Evolutionary conservation across 2,329 filamentous ascomycete genomes (phyloP).

Genomic region (Curvularia hawaiiensis): DNA sequence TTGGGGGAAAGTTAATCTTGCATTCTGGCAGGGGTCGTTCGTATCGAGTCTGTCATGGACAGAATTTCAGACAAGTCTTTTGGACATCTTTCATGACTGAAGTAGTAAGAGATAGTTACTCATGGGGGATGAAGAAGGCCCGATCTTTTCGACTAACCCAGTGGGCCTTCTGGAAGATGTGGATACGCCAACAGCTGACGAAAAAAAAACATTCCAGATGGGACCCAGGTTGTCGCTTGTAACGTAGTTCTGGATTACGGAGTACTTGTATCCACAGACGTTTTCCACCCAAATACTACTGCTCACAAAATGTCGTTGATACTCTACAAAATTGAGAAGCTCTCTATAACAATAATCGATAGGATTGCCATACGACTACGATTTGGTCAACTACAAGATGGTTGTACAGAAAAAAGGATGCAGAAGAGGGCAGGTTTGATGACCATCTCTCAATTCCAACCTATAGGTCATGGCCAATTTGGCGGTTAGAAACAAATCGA

Average conservation of each 20-base stretch:
- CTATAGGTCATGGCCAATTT: not conserved
- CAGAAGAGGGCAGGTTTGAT: not conserved
- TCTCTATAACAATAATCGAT: not conserved
- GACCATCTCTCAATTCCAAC: not conserved
- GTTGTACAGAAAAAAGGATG: not conserved
- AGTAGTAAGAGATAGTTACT: not conserved
- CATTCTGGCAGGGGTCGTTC: not conserved
- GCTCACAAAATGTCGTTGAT: not conserved
- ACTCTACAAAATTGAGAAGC: not conserved
- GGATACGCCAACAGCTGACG: not conserved
- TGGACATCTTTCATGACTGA: not conserved
- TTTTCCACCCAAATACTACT: not conserved
- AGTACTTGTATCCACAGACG: not conserved
- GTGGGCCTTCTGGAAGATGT: not conserved
- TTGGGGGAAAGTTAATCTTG: not conserved
- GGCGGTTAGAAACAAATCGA: not conserved
- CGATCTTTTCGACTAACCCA: not conserved
- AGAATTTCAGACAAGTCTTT: not conserved
- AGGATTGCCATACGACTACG: too few relatives aligned
- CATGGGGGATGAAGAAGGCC: not conserved
- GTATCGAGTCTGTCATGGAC: not conserved
- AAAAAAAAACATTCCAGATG: not conserved
- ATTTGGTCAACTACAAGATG: not conserved
- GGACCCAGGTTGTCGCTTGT: too few relatives aligned
- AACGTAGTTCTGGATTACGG: not conserved